A percentile compares a stretch with the other conserved stretches of the same genome.
Conservation (phyloP, 345 rosid species). For the Erysimum cheiranthoides region DNA sequence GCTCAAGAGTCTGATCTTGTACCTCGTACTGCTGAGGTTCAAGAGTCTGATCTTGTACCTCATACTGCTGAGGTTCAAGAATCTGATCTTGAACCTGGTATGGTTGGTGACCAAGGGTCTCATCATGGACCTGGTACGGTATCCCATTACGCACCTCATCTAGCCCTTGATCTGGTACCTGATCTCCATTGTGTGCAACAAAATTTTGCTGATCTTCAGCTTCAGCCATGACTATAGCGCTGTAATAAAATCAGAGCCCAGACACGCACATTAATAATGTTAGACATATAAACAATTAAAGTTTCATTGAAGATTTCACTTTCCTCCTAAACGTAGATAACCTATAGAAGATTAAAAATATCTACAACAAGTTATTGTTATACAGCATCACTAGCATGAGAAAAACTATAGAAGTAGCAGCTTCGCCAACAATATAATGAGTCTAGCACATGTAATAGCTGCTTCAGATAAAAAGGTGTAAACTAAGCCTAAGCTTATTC, state of each 20-base stretch:
- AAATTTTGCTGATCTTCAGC: conserved; percentile 51
- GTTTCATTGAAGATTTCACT: neutral
- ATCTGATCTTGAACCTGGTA: conserved; percentile 41
- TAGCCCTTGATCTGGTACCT: conserved; percentile 41
- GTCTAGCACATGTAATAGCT: neutral
- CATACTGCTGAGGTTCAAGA: conserved; percentile 44
- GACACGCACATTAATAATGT: neutral
- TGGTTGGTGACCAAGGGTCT: conserved; percentile 48
- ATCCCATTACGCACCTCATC: conserved; percentile 46
- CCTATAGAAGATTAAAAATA: neutral
- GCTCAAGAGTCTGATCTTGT: conserved; percentile 43
- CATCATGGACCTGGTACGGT: conserved; percentile 42
- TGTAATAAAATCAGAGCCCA: neutral
- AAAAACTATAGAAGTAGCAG: neutral
- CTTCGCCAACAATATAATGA: neutral
- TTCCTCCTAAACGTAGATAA: neutral
- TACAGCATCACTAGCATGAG: neutral
- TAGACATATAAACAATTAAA: neutral
- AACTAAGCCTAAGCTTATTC: neutral
- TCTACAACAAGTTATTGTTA: neutral
- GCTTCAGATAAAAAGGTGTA: neutral
- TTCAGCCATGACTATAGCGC: conserved; percentile 47
- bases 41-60: conserved; percentile 37
- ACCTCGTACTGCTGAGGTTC: conserved; percentile 36
- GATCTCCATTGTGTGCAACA: conserved; percentile 50